Evolutionary conservation across 1,139 yeast genomes (phyloP).

Genomic region (Yamadazyma membranifaciens): DNA sequence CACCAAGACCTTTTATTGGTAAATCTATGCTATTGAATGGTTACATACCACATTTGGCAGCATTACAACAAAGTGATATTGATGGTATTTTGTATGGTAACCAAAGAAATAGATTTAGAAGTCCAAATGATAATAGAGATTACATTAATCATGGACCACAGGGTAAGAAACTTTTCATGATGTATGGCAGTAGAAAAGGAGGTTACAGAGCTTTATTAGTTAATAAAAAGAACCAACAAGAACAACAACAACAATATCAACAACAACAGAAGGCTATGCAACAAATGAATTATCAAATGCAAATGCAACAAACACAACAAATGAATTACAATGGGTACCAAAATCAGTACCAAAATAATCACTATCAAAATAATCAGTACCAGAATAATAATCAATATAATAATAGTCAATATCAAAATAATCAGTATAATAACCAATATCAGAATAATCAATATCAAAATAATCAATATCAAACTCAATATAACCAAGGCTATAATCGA

Average conservation of each 20-base stretch:
- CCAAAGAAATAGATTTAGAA: constrained; percentile 26
- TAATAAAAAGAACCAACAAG: constrained; percentile 7
- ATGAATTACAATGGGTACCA: constrained; percentile 9
- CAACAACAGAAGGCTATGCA: constrained; percentile 3
- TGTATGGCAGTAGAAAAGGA: constrained; percentile 39
- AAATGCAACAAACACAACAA: constrained; percentile 14
- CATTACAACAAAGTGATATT: constrained; percentile 67
- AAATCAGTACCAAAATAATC: constrained; percentile 10
- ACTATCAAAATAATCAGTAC: constrained; percentile 11
- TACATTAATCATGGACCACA: constrained; percentile 45
- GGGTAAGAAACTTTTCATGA: constrained; percentile 33
- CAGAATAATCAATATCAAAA: constrained; percentile 4
- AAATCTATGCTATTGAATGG: constrained; percentile 89
- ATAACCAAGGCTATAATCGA: constrained; percentile 13
- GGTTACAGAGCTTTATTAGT: constrained; percentile 36
- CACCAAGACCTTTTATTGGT: constrained; percentile 43
- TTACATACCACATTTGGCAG: constrained; percentile 58
- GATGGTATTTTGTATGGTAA: constrained; percentile 55
- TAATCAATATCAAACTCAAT: constrained; percentile 13
- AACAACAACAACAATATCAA: constrained; percentile 3
- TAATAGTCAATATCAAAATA: constrained; percentile 11
- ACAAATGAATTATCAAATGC: constrained; percentile 5
- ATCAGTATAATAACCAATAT: constrained; percentile 1
- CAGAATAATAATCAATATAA: constrained; percentile 9
- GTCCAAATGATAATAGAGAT: constrained; percentile 33